Evolutionary conservation across 2,329 filamentous ascomycete species (phyloP), one percentile per base, ranked within the genome.

Genomic region (Aspergillus udagawae): DNA sequence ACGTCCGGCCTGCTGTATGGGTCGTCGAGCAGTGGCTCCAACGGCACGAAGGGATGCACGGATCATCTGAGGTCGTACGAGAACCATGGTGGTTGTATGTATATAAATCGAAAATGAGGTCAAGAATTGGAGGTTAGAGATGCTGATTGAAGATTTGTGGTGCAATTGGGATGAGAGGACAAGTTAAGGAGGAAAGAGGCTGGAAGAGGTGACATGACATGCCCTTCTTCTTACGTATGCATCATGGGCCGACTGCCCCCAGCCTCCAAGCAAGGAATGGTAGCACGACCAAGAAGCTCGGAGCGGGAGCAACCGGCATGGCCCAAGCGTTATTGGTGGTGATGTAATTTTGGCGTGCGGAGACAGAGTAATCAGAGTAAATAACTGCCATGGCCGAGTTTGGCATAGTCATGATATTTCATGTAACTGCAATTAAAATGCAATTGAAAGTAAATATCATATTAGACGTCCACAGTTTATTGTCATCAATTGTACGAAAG

Each of bases 1-100:
- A 51, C 77, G 75, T 55, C 72, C 69, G 56, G 76, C 65, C 56
- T 76, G 70, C 61, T 75, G 79, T 52, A 69, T 71, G 69, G 66
- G 73, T 62, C 61, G 72, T 61, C 65, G 70, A 62, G 70, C 68
- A 51, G 53, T 45, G 45, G 55, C 44, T 28, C 53, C 41, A 25
- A 58, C 20, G 10, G 54, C 57, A 12, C 57, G 55, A 23, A 51
- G 52, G 25, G 58, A 64, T 32, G 74, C 68, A 58, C 68, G 64
- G 29, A 70, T 57, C 35, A 65, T 49, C 14, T 65, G 61, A 51
- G 72, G 63, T 59, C 70, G 68, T 51, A 69, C 64, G 56, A 75
- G 63, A 48, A 68, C 63, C 74, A 77, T 77, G 59, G 50, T 68
- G 61, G 25, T 54, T 25, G 9, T 27, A 21, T 47, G 10, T 21